These are phyloP conservation scores for Macrotyloma uniflorum DNA, from an alignment of 306 rosid genomes.

Conservation along the genomic window DNA sequence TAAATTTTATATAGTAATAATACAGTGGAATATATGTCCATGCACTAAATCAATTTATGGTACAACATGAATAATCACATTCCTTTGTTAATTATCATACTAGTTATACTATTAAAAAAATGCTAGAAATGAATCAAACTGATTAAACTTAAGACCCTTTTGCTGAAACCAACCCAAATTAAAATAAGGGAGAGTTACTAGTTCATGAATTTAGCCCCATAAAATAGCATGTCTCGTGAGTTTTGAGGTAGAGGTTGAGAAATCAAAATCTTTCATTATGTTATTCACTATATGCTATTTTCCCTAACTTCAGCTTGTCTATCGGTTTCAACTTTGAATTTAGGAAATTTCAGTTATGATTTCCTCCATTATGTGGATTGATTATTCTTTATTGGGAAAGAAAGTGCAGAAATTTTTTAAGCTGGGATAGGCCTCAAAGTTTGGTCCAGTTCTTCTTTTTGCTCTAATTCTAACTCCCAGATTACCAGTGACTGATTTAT, in stretches of 20 bases:
- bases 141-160: background rate
- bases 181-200: background rate
- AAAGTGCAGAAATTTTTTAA: background rate
- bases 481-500: background rate
- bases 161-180: background rate
- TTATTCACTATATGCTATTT: background rate
- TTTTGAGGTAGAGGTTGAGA: background rate
- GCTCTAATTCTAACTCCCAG: background rate
- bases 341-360: slow-evolving; percentile 10
- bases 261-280: background rate
- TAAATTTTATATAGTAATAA: background rate
- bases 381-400: slow-evolving; percentile 24
- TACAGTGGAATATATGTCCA: background rate
- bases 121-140: background rate
- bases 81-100: too few relatives aligned
- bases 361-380: slow-evolving; percentile 7
- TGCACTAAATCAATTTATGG: background rate
- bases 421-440: slow-evolving; percentile 19
- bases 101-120: background rate
- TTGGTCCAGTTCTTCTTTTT: background rate
- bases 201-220: background rate
- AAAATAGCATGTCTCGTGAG: background rate
- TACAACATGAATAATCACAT: background rate
- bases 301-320: slow-evolving; percentile 8
- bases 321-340: background rate